Evolutionary conservation across 257 asterid genomes (phyloP), one percentile per base, ranked within the genome.

Genomic region (Buddleja alternifolia): DNA sequence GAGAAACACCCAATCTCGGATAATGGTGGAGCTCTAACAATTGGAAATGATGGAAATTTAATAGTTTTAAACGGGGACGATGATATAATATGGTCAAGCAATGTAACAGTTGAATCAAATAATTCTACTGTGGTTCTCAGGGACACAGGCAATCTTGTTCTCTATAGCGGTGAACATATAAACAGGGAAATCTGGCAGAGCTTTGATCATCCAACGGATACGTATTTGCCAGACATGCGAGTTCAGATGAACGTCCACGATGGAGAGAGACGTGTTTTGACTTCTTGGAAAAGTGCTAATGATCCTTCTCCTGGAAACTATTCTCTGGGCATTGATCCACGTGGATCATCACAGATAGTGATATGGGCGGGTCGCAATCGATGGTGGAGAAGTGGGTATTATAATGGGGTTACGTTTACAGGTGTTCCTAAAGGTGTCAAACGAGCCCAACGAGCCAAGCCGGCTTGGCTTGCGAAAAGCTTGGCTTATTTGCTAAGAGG

Each of bases 311-410:
- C 78, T 0, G 98, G 98, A 8, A 83, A 71, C 42, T 89, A 69
- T 16, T 66, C 93, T 0, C 8, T 89, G 85, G 95, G 96, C 4
- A 29, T 92, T 23, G 98, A 92, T 75, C 79, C 87, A 0, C 82
- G 84, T 11, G 92, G 90, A 41, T 60, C 93, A 0, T 94, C 96
- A 1, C 98, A 92, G 81, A 76, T 87, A 7, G 82, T 92, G 77
- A 80, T 92, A 44, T 85, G 92, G 95, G 87, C 87, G 20, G 96
- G 94, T 25, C 15, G 0, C 6, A 67, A 75, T 10, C 78, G 96
- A 23, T 77, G 61, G 25, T 92, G 96, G 98, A 84, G 96, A 73
- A 92, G 91, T 25, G 98, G 96, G 16, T 78, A 85, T 29, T 92
- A 85, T 83, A 77, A 79, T 54, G 89, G 94, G 1, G 16, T 71